A percentile compares a stretch with the other conserved stretches of the same genome.
phyloP scores from a whole-genome alignment of 2,329 filamentous ascomycete species.

The Colletotrichum orbiculare region DNA sequence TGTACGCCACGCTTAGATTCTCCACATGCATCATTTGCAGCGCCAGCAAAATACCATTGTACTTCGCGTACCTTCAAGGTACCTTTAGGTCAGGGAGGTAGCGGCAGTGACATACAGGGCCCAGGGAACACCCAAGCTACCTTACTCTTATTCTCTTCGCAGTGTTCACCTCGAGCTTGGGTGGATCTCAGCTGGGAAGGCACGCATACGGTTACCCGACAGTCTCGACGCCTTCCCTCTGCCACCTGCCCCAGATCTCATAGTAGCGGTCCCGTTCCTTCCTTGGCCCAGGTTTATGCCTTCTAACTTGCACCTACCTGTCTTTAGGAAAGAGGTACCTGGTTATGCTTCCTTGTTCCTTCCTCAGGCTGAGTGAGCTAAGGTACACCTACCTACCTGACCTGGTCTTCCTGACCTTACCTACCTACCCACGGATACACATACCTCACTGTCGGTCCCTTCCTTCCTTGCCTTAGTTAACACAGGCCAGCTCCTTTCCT shows the following conservation, averaged over 20 bases:
- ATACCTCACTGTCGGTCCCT: slow-evolving; percentile 1
- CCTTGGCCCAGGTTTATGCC: neutral
- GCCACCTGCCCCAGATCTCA: slow-evolving; percentile 13
- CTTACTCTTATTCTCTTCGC: neutral
- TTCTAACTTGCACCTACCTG: neutral
- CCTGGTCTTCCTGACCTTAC: neutral
- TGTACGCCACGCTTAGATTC: slow-evolving; percentile 21
- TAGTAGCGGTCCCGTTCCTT: neutral
- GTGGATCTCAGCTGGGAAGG: slow-evolving; percentile 6
- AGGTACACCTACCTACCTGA: neutral
- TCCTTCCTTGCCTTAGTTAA: slow-evolving; percentile 19
- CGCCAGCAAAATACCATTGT: slow-evolving; percentile 15
- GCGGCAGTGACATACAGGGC: too few species aligned
- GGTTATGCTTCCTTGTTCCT: neutral
- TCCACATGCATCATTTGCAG: slow-evolving; percentile 30
- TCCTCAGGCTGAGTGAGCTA: neutral
- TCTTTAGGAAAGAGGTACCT: neutral
- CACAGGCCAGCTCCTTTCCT: slow-evolving; percentile 28
- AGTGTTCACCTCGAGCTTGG: neutral
- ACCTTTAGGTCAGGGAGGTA: too few species aligned
- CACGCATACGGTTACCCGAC: slow-evolving; percentile 14
- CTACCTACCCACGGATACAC: neutral
- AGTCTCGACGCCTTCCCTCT: slow-evolving; percentile 7
- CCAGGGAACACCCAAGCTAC: neutral
- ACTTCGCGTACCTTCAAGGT: neutral